A percentile compares a stretch with the other conserved stretches of the same genome.
These are phyloP conservation scores for Ceratocystis variospora DNA, from an alignment of 2,329 filamentous ascomycete genomes.

Conservation along the genomic window DNA sequence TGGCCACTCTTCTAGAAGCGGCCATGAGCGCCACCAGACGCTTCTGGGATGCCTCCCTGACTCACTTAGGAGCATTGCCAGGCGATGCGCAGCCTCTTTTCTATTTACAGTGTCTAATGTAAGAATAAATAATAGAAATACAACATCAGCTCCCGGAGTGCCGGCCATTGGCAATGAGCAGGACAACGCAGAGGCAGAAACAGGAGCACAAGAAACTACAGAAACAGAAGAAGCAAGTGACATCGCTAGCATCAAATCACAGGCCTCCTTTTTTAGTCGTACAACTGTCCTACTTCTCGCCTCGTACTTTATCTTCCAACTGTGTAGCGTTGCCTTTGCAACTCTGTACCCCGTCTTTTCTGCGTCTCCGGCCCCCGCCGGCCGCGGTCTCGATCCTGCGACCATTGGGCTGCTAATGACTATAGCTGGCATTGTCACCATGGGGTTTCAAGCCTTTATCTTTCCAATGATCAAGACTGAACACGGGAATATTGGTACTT, in stretches of 20 bases:
- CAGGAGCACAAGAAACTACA: no score
- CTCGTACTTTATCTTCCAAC: constrained; percentile 85
- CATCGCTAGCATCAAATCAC: background rate
- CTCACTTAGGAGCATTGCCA: background rate
- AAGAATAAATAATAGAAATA: background rate
- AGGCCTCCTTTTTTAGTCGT: constrained; percentile 46
- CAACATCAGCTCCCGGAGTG: background rate
- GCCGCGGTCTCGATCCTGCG: constrained; percentile 58
- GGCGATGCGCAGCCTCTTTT: background rate
- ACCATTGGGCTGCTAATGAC: constrained; percentile 78
- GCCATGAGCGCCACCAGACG: background rate
- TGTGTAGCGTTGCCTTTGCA: constrained; percentile 91
- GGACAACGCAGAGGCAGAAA: background rate
- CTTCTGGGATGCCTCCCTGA: constrained; percentile 5
- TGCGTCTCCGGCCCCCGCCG: constrained; percentile 58
- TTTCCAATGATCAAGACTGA: constrained; percentile 67
- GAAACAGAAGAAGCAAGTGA: background rate
- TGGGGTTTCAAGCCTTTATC: constrained; percentile 75
- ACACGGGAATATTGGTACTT: constrained; percentile 75
- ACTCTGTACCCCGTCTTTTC: constrained; percentile 90
- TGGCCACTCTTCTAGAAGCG: background rate
- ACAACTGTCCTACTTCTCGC: constrained; percentile 69
- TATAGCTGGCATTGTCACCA: constrained; percentile 71
- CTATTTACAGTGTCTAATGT: background rate
- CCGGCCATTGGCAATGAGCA: background rate